Conservation (phyloP, 305 asterid species). For the Fraxinus paxiana region DNA sequence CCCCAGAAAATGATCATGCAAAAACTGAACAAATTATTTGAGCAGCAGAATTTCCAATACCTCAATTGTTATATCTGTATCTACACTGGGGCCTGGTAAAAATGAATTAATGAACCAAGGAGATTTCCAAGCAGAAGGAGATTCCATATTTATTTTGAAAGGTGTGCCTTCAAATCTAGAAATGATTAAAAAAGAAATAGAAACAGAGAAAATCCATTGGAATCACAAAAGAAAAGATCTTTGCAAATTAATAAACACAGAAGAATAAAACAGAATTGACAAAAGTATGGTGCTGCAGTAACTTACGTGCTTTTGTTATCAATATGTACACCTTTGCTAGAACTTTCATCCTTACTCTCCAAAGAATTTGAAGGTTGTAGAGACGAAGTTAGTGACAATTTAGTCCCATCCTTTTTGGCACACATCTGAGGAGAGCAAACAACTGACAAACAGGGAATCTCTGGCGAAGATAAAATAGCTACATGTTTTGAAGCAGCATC, state of each 20-base stretch:
- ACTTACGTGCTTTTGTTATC: conserved; percentile 69
- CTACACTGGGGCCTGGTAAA: conserved; percentile 65
- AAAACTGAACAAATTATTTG: conserved; percentile 4
- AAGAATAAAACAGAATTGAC: conserved; percentile 9
- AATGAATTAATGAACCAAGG: conserved; percentile 69
- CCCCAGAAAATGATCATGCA: neutral
- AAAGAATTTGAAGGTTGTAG: conserved; percentile 42
- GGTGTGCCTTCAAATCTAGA: conserved; percentile 61
- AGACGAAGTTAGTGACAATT: conserved; percentile 43
- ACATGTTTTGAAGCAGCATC: conserved; percentile 42
- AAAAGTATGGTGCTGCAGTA: conserved; percentile 7
- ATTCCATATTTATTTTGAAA: conserved; percentile 59
- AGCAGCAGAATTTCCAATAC: conserved; percentile 28
- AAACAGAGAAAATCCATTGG: conserved; percentile 12
- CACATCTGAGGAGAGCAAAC: conserved; percentile 51
- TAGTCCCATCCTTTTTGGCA: conserved; percentile 51
- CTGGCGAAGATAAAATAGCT: conserved; percentile 40
- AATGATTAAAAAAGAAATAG: neutral
- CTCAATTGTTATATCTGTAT: conserved; percentile 69
- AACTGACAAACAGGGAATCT: conserved; percentile 43
- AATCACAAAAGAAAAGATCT: neutral
- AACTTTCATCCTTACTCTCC: conserved; percentile 47
- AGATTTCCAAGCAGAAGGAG: conserved; percentile 88
- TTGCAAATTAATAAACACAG: conserved; percentile 3
- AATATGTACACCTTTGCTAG: conserved; percentile 44